Conservation (phyloP, 169 alveolate species). For the Cryptosporidium ubiquitum region DNA sequence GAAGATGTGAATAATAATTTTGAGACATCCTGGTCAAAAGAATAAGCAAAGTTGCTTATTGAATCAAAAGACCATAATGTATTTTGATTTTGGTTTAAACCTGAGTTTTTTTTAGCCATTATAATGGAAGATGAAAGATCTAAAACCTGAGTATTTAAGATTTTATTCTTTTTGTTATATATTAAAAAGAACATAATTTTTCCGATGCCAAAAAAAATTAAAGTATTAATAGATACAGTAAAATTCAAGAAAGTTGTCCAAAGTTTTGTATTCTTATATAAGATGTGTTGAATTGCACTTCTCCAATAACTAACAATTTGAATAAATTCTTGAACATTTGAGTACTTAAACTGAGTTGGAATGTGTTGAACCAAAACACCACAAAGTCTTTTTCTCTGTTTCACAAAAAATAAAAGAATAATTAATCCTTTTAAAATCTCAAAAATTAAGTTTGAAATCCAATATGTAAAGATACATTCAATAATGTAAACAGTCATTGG, state of each 20-base stretch:
- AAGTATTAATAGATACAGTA: slow-evolving; percentile 46
- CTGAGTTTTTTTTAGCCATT: neutral
- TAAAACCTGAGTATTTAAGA: neutral
- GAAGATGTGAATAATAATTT: neutral
- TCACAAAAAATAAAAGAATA: slow-evolving; percentile 30
- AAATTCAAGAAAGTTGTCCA: slow-evolving; percentile 45
- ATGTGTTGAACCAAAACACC: slow-evolving; percentile 38
- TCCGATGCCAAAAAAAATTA: slow-evolving; percentile 35
- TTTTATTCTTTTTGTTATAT: slow-evolving; percentile 25
- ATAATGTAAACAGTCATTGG: slow-evolving; percentile 32
- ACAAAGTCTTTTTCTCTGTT: slow-evolving; percentile 69
- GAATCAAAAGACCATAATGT: neutral
- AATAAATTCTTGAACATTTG: slow-evolving; percentile 71
- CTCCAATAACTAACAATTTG: slow-evolving; percentile 72
- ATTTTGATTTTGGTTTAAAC: neutral
- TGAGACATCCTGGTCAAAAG: neutral
- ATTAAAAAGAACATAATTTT: slow-evolving; percentile 31
- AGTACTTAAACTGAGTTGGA: slow-evolving; percentile 62
- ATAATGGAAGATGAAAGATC: neutral
- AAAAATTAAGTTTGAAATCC: slow-evolving; percentile 51
- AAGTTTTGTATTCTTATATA: slow-evolving; percentile 63
- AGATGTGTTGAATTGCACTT: slow-evolving; percentile 61
- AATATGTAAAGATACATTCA: slow-evolving; percentile 37
- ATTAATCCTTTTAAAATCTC: slow-evolving; percentile 59
- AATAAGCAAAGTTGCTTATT: neutral